Evolutionary conservation across 2,329 filamentous ascomycete genomes (phyloP).

Genomic region (Microsporum ferrugineum): DNA sequence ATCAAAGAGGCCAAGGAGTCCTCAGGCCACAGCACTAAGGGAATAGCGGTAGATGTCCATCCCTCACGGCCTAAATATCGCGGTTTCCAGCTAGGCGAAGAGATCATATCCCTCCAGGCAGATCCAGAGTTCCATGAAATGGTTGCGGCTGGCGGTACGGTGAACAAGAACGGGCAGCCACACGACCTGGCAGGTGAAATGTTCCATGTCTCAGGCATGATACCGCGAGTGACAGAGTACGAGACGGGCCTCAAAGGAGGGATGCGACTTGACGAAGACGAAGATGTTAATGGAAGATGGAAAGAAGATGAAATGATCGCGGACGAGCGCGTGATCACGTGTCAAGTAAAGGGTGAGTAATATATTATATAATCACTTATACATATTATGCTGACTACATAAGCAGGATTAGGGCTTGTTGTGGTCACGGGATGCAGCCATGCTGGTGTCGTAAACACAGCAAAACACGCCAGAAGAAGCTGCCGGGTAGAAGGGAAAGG

Average conservation of each 20-base stretch:
- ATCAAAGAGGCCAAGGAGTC: conserved; percentile 33
- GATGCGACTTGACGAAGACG: conserved; percentile 28
- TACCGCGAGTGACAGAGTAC: conserved; percentile 41
- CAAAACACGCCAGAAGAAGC: conserved; percentile 32
- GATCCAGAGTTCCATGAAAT: conserved; percentile 44
- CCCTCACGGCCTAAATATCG: conserved; percentile 42
- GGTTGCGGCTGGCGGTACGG: conserved; percentile 29
- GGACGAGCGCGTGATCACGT: conserved; percentile 45
- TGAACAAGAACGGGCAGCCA: conserved; percentile 30
- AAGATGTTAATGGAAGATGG: conserved; percentile 9
- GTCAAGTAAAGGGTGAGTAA: conserved; percentile 40
- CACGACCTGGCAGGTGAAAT: conserved; percentile 41
- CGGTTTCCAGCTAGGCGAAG: conserved; percentile 33
- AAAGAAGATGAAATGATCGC: conserved; percentile 34
- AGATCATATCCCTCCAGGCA: conserved; percentile 41
- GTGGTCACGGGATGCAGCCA: conserved; percentile 48
- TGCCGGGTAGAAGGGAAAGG: conserved; percentile 26
- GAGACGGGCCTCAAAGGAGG: conserved; percentile 39
- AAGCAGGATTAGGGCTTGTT: conserved; percentile 38
- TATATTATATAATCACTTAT: neutral
- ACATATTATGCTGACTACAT: neutral
- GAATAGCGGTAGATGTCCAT: conserved; percentile 41
- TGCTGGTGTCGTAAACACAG: conserved; percentile 44
- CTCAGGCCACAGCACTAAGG: conserved; percentile 14
- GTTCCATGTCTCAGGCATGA: conserved; percentile 45